Base-by-base conservation (phyloP, 1,284 basidiomycete species). In the Phellopilus nigrolimitatus region DNA sequence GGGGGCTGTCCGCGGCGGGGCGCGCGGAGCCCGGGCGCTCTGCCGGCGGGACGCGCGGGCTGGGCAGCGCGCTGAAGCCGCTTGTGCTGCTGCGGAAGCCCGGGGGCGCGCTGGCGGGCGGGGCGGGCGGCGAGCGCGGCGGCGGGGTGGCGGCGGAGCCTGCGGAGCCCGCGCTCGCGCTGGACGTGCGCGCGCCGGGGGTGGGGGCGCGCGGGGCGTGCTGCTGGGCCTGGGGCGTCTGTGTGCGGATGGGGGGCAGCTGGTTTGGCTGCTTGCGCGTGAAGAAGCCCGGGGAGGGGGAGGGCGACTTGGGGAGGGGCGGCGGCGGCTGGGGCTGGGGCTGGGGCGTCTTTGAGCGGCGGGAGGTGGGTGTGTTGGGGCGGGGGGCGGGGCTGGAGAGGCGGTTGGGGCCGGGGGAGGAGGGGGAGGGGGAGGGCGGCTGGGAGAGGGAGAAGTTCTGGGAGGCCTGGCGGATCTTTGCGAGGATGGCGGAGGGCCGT, bases 391-490 rank as follows among this genome's bases (percentile, higher is more conserved):
- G 42, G 21, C 42, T 44, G 12, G 42, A 33, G 27, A 28, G 6
- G 39, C 28, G 37, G 27, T 38, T 17, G 19, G 19, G 30, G 44
- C 37, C 25, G 17, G 40, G 42, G 17, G 24, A 19, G 8, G 22
- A 27, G 17, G 22, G 12, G 46, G 17, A 30, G 25, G 24, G 13
- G 17, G 24, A 30, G 48, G 27, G 37, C n/a, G 43, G 33, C 27
- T 45, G 15, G 25, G 51, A 48, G n/a, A 13, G 30, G 17, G 46
- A 21, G 30, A 34, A 15, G 10, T 41, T 43, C 38, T 51, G 48
- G 28, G 53, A 50, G n/a, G 37, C 53, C 22, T 47, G 48, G 25
- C 53, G 48, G 12, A 55, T 55, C 47, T 51, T 55, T 6, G 48
- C 53, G 17, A 55, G 30, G 12, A 55, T 31, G 10, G 49, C 40